Conservation (phyloP, 2,329 filamentous ascomycete species). For the Cladophialophora carrionii region DNA sequence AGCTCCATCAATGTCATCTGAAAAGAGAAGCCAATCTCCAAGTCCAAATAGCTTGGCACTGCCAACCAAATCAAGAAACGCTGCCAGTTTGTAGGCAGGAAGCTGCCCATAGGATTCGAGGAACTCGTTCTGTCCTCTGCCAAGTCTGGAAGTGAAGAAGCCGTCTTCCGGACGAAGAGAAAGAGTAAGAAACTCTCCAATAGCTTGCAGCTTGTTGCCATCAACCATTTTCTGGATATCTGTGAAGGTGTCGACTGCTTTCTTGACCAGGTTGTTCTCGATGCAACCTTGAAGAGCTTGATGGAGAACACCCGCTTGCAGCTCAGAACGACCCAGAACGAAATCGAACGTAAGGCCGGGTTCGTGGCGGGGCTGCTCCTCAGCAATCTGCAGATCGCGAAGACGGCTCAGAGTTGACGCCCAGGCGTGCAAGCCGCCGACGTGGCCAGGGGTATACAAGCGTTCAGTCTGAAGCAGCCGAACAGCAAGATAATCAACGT, state of each 20-base stretch:
- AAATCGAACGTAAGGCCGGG: slow-evolving; percentile 24
- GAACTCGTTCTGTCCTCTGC: slow-evolving; percentile 26
- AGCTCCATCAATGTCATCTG: slow-evolving; percentile 58
- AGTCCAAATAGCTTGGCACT: slow-evolving; percentile 53
- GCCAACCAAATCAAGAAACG: slow-evolving; percentile 56
- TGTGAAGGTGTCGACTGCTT: slow-evolving; percentile 34
- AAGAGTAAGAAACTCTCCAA: slow-evolving; percentile 32
- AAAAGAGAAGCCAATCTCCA: slow-evolving; percentile 58
- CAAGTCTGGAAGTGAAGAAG: slow-evolving; percentile 25
- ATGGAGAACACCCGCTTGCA: slow-evolving; percentile 41
- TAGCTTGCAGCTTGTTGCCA: slow-evolving; percentile 44
- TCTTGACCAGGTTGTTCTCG: slow-evolving; percentile 34
- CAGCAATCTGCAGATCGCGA: slow-evolving; percentile 15
- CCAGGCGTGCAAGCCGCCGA: slow-evolving; percentile 46
- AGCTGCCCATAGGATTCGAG: slow-evolving; percentile 37
- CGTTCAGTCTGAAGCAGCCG: slow-evolving; percentile 57
- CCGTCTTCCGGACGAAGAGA: slow-evolving; percentile 13
- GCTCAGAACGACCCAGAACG: slow-evolving; percentile 28
- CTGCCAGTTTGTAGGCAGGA: slow-evolving; percentile 46
- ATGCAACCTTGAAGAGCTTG: slow-evolving; percentile 48
- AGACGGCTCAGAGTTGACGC: slow-evolving; percentile 8
- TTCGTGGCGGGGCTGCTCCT: neutral
- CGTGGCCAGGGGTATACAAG: slow-evolving; percentile 51
- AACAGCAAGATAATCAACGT: slow-evolving; percentile 48
- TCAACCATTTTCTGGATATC: slow-evolving; percentile 47